Conservation (phyloP, 208 protist species). For the Wallacemonas sp. region DNA sequence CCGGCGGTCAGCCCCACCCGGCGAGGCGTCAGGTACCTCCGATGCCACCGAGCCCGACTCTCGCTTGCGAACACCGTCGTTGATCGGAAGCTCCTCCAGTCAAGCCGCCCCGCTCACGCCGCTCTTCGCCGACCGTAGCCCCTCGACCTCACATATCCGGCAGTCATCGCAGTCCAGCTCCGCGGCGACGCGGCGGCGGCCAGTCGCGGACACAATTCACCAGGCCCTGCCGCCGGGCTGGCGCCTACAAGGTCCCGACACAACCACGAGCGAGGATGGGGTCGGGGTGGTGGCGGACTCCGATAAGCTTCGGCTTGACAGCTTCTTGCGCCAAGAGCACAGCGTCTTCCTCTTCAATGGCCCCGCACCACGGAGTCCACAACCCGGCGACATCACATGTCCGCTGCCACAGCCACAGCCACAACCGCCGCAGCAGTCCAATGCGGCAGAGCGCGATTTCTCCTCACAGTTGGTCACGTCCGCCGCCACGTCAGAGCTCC, state of each 20-base stretch:
- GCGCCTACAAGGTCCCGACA: neutral
- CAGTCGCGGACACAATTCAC: neutral
- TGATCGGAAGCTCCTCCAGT: neutral
- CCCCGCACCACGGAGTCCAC: too few relatives aligned
- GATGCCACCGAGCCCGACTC: too few relatives aligned
- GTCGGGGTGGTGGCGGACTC: neutral
- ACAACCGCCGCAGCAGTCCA: neutral
- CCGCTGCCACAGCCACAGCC: neutral
- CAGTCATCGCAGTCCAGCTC: neutral
- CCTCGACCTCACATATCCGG: neutral
- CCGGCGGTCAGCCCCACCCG: too few relatives aligned
- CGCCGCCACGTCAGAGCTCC: too few relatives aligned
- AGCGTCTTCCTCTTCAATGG: constrained; percentile 6
- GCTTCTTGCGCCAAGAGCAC: neutral
- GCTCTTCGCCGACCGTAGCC: neutral
- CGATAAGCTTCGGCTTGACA: constrained; percentile 1
- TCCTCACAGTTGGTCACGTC: too few relatives aligned
- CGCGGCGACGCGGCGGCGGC: neutral
- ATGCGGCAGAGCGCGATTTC: too few relatives aligned
- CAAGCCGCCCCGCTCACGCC: neutral
- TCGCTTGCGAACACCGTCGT: neutral
- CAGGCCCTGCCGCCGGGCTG: neutral
- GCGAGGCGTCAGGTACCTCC: too few relatives aligned
- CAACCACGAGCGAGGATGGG: neutral
- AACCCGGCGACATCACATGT: too few relatives aligned